These are phyloP conservation scores for Xylaria sp. DNA, from an alignment of 2,329 filamentous ascomycete genomes.

Conservation along the genomic window DNA sequence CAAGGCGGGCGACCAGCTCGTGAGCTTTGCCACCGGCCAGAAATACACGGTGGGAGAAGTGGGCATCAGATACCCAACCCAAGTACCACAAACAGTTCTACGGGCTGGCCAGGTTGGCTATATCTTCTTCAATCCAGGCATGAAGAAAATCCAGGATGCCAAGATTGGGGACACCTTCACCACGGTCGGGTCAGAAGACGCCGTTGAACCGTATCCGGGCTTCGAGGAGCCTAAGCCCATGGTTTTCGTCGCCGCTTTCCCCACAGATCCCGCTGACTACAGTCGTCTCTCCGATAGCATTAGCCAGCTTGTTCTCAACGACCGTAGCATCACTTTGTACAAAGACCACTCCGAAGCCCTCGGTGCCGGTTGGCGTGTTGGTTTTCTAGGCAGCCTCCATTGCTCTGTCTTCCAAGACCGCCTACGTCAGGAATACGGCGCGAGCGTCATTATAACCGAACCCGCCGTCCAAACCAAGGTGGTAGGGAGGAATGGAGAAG, in stretches of 20 bases:
- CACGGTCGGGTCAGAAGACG: slow-evolving; percentile 73
- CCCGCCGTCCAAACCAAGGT: slow-evolving; percentile 93
- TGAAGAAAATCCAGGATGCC: slow-evolving; percentile 95
- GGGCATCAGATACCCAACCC: slow-evolving; percentile 91
- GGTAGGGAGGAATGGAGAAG: slow-evolving; percentile 75
- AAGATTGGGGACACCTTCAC: slow-evolving; percentile 97
- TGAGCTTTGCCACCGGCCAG: slow-evolving; percentile 84
- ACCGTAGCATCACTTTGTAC: slow-evolving; percentile 89
- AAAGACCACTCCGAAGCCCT: slow-evolving; percentile 95
- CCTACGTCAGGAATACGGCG: slow-evolving; percentile 89
- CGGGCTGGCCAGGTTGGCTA: slow-evolving; percentile 96
- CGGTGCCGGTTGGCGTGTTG: slow-evolving; percentile 90
- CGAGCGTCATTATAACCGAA: slow-evolving; percentile 94
- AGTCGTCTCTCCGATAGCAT: slow-evolving; percentile 91
- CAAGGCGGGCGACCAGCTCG: slow-evolving; percentile 80
- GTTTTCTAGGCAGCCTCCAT: slow-evolving; percentile 94
- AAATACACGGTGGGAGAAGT: slow-evolving; percentile 96
- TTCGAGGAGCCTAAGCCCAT: slow-evolving; percentile 98
- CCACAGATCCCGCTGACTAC: slow-evolving; percentile 88
- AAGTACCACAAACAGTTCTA: slow-evolving; percentile 78
- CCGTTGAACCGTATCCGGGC: slow-evolving; percentile 81
- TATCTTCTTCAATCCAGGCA: slow-evolving; percentile 95
- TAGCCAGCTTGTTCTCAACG: slow-evolving; percentile 89
- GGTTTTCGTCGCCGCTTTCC: slow-evolving; percentile 98
- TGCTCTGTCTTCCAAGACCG: slow-evolving; percentile 99